These are phyloP conservation scores for Rugosomyces carneus DNA, from an alignment of 1,284 basidiomycete species.

Conservation along the genomic window DNA sequence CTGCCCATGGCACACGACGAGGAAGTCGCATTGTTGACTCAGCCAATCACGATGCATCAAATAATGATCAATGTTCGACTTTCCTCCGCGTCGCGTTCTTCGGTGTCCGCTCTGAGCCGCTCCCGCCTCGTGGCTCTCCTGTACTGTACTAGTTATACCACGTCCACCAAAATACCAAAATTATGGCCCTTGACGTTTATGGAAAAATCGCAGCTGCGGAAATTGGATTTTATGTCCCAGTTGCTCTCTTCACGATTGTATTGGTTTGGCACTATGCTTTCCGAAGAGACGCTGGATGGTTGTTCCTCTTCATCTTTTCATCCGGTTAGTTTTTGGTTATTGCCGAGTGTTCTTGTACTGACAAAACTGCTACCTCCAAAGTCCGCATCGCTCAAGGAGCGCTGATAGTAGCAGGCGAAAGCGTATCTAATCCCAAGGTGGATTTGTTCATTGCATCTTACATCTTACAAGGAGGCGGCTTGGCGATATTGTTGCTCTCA, in stretches of 20 bases:
- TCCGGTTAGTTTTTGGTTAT: slow-evolving; percentile 29
- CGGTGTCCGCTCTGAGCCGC: not conserved
- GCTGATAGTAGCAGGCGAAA: slow-evolving; percentile 47
- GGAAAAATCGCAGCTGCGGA: slow-evolving; percentile 53
- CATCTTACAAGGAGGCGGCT: slow-evolving; percentile 49
- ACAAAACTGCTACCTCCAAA: slow-evolving; percentile 20
- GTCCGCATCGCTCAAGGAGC: slow-evolving; percentile 54
- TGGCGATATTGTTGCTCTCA: slow-evolving; percentile 47
- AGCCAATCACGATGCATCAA: slow-evolving; percentile 12
- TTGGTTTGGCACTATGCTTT: slow-evolving; percentile 48
- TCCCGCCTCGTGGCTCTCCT: not conserved
- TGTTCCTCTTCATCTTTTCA: slow-evolving; percentile 51
- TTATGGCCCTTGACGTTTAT: slow-evolving; percentile 35
- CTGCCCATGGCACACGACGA: slow-evolving; percentile 80
- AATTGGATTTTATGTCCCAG: slow-evolving; percentile 48
- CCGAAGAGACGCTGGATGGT: slow-evolving; percentile 51
- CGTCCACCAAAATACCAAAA: slow-evolving; percentile 22
- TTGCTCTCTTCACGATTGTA: slow-evolving; percentile 37
- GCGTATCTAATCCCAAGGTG: slow-evolving; percentile 28
- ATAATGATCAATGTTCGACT: slow-evolving; percentile 17
- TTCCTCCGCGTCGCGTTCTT: slow-evolving; percentile 13
- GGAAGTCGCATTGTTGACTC: slow-evolving; percentile 60
- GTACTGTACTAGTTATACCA: slow-evolving; percentile 12
- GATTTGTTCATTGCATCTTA: slow-evolving; percentile 45
- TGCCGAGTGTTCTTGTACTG: not conserved